Percentiles rank a stretch among this genome's conserved stretches.
These are phyloP conservation scores for Cryptococcus amylolentus DNA, from an alignment of 1,284 basidiomycete genomes.

Conservation along the genomic window DNA sequence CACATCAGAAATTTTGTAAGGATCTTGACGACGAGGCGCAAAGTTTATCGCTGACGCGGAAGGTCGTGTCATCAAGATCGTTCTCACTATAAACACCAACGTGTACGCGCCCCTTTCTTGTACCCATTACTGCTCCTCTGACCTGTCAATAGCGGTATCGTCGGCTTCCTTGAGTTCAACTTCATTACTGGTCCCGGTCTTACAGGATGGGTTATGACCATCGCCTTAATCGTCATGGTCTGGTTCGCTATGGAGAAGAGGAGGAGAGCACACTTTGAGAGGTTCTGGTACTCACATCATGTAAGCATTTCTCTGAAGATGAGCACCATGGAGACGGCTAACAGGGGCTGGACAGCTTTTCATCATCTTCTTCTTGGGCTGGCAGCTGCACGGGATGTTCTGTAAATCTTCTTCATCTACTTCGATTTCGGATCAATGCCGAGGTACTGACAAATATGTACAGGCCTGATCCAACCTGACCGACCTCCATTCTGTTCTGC, in stretches of 20 bases:
- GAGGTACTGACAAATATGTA: not conserved
- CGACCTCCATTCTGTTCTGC: conserved; percentile 75
- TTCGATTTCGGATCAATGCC: not conserved
- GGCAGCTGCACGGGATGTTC: conserved; percentile 93
- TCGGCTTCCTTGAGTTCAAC: conserved; percentile 69
- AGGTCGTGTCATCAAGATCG: conserved; percentile 31
- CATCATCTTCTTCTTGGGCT: conserved; percentile 80
- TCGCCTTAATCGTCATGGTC: conserved; percentile 67
- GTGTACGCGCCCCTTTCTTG: conserved; percentile 15
- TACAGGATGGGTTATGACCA: conserved; percentile 90
- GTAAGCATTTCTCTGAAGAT: not conserved
- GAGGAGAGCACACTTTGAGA: conserved; percentile 68
- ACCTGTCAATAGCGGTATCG: conserved; percentile 53
- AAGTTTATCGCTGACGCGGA: not conserved
- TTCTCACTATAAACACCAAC: conserved; percentile 60
- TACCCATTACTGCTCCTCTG: not conserved
- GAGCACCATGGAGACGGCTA: not conserved
- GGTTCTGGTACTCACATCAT: conserved; percentile 26
- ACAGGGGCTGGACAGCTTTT: conserved; percentile 56
- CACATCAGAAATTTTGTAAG: conserved; percentile 30
- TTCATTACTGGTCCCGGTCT: conserved; percentile 79
- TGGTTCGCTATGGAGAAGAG: conserved; percentile 76
- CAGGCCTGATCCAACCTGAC: conserved; percentile 62
- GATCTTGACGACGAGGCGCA: not conserved
- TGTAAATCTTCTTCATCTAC: conserved; percentile 50